Conservation (phyloP, 495 filamentous ascomycete genomes). For the Hypoxylon lienhwacheense region DNA sequence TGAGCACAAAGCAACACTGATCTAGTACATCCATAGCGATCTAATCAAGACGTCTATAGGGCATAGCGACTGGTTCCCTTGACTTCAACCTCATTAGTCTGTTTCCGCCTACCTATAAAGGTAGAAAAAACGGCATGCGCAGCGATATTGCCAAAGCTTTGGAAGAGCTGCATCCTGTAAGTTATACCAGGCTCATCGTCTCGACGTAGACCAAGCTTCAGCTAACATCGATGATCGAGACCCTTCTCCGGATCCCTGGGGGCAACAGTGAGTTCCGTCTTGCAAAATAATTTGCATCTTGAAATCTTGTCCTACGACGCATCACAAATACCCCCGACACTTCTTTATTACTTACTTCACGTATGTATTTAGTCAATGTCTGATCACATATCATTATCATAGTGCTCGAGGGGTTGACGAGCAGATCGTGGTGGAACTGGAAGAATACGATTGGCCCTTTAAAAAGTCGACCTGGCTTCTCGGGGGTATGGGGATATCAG, state of each 20-base stretch:
- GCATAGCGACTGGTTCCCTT: slow-evolving; percentile 49
- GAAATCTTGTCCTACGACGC: too few relatives aligned
- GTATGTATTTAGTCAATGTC: neutral
- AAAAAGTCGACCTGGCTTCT: slow-evolving; percentile 61
- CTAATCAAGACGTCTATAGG: slow-evolving; percentile 26
- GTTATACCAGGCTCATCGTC: neutral
- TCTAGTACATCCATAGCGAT: neutral
- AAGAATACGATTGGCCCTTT: slow-evolving; percentile 67
- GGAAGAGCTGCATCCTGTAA: slow-evolving; percentile 53
- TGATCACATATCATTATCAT: neutral
- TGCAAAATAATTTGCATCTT: too few relatives aligned
- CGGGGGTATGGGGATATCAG: slow-evolving; percentile 63
- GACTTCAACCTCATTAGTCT: slow-evolving; percentile 67
- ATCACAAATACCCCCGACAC: too few relatives aligned
- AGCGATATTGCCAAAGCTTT: slow-evolving; percentile 61
- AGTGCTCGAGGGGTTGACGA: slow-evolving; percentile 59
- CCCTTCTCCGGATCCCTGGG: slow-evolving; percentile 65
- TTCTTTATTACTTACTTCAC: too few relatives aligned
- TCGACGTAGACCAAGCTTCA: neutral
- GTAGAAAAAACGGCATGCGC: slow-evolving; percentile 62
- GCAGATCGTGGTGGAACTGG: slow-evolving; percentile 64
- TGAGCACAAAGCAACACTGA: slow-evolving; percentile 4
- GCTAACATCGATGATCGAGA: slow-evolving; percentile 16
- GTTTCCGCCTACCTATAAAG: slow-evolving; percentile 69
- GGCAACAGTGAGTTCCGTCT: slow-evolving; percentile 59